phyloP scores from a whole-genome alignment of 176 grass and related monocot genomes.

The Hordeum vulgare region DNA sequence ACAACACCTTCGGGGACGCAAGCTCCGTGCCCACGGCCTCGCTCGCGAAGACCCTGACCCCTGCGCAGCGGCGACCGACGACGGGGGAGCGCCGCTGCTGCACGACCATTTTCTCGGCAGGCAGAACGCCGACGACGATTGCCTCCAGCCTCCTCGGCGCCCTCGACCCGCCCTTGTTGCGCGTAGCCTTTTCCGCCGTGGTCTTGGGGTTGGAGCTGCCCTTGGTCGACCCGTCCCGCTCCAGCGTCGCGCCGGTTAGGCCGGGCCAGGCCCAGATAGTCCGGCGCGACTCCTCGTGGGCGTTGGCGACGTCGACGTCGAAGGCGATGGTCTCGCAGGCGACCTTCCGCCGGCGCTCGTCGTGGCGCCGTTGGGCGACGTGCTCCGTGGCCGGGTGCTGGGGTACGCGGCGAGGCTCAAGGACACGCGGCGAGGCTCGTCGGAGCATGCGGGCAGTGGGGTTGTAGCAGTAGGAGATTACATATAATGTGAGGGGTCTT shows the following conservation, averaged over 20 bases:
- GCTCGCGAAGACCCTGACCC: conserved; percentile 32
- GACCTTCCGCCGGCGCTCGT: not conserved
- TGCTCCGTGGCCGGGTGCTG: too few relatives aligned
- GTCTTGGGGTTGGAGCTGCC: conserved; percentile 36
- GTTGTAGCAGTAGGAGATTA: too few relatives aligned
- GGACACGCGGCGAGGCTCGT: too few relatives aligned
- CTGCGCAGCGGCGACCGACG: not conserved
- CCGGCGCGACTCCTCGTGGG: not conserved
- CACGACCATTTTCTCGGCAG: conserved; percentile 22
- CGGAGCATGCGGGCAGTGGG: too few relatives aligned
- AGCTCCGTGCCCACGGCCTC: conserved; percentile 29
- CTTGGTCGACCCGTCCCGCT: conserved; percentile 32
- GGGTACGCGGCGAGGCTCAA: too few relatives aligned
- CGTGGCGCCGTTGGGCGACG: too few relatives aligned
- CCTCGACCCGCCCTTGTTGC: not conserved
- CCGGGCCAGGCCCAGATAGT: not conserved
- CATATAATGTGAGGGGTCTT: too few relatives aligned
- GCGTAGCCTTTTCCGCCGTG: conserved; percentile 1
- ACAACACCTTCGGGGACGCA: conserved; percentile 41
- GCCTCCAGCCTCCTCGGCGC: not conserved
- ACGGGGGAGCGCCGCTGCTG: not conserved
- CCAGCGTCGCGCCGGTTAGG: not conserved
- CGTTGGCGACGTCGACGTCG: not conserved
- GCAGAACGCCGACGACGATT: conserved; percentile 11
- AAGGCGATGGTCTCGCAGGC: not conserved